phyloP scores from a whole-genome alignment of 768 basidiomycete genomes.

The Collybia mongolica region DNA sequence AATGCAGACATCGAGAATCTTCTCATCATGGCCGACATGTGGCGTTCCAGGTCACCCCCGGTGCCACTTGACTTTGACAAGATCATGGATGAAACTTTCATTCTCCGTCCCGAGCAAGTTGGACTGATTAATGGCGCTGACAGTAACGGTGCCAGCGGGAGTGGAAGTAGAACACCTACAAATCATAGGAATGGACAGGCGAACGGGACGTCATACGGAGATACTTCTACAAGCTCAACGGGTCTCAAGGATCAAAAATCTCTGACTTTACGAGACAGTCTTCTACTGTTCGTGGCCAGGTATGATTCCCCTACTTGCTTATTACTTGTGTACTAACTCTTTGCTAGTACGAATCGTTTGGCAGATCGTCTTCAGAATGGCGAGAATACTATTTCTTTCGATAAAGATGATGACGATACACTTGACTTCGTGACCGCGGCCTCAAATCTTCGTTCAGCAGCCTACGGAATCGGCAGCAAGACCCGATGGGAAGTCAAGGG shows the following conservation, averaged over 20 bases:
- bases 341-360: slow-evolving; percentile 71
- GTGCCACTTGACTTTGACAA: slow-evolving; percentile 78
- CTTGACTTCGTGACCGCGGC: slow-evolving; percentile 96
- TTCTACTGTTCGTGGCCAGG: slow-evolving; percentile 86
- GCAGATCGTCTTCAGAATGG: slow-evolving; percentile 64
- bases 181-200: slow-evolving; percentile 8
- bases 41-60: slow-evolving; percentile 87
- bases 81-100: slow-evolving; percentile 67
- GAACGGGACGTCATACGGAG: slow-evolving; percentile 26
- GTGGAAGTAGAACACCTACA: slow-evolving; percentile 4
- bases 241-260: slow-evolving; percentile 81
- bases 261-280: slow-evolving; percentile 75
- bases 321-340: neutral
- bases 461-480: slow-evolving; percentile 86
- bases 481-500: slow-evolving; percentile 98
- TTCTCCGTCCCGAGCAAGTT: slow-evolving; percentile 29
- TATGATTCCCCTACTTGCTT: slow-evolving; percentile 20
- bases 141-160: slow-evolving; percentile 4
- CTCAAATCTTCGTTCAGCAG: slow-evolving; percentile 87
- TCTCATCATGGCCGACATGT: slow-evolving; percentile 95
- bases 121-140: slow-evolving; percentile 8
- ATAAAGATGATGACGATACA: slow-evolving; percentile 97
- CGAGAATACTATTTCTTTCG: slow-evolving; percentile 79
- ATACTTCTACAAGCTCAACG: slow-evolving; percentile 12
- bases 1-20: slow-evolving; percentile 84